Conservation (phyloP, 2,329 filamentous ascomycete species). For the Rhynchosporium graminicola region DNA sequence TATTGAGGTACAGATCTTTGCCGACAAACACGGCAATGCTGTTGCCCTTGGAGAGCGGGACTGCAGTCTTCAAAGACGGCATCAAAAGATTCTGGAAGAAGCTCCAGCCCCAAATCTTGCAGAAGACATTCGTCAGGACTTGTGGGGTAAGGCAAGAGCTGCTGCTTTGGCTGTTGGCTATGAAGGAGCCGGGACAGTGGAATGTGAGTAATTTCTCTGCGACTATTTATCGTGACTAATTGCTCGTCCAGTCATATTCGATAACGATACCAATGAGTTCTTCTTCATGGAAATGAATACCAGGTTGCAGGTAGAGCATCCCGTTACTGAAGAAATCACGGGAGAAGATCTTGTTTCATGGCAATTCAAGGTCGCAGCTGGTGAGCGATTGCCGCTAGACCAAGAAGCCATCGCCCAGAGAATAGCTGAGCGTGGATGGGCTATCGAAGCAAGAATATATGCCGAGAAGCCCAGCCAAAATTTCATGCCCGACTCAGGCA, state of each 20-base stretch:
- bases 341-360: slow-evolving; percentile 84
- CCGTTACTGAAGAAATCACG: slow-evolving; percentile 81
- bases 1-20: slow-evolving; percentile 89
- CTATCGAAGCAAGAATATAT: slow-evolving; percentile 95
- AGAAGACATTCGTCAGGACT: slow-evolving; percentile 57
- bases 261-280: slow-evolving; percentile 78
- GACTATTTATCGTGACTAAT: slow-evolving; percentile 35
- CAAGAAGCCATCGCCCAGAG: slow-evolving; percentile 66
- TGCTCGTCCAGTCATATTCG: slow-evolving; percentile 74
- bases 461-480: slow-evolving; percentile 90
- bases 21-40: slow-evolving; percentile 75
- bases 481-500: slow-evolving; percentile 93
- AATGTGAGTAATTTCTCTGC: slow-evolving; percentile 61
- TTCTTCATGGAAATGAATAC: slow-evolving; percentile 87
- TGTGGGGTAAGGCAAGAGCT: slow-evolving; percentile 67
- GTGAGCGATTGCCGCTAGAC: slow-evolving; percentile 64
- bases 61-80: slow-evolving; percentile 81
- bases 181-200: slow-evolving; percentile 84
- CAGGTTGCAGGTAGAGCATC: slow-evolving; percentile 92
- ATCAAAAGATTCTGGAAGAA: slow-evolving; percentile 92
- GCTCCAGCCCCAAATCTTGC: slow-evolving; percentile 74
- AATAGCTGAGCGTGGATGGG: slow-evolving; percentile 77
- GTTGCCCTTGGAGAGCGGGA: slow-evolving; percentile 86
- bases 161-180: slow-evolving; percentile 77
- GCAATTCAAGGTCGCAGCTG: slow-evolving; percentile 86